Evolutionary conservation across 2,329 filamentous ascomycete genomes (phyloP), one percentile per base, ranked within the genome.

Genomic region (Onygena corvina): DNA sequence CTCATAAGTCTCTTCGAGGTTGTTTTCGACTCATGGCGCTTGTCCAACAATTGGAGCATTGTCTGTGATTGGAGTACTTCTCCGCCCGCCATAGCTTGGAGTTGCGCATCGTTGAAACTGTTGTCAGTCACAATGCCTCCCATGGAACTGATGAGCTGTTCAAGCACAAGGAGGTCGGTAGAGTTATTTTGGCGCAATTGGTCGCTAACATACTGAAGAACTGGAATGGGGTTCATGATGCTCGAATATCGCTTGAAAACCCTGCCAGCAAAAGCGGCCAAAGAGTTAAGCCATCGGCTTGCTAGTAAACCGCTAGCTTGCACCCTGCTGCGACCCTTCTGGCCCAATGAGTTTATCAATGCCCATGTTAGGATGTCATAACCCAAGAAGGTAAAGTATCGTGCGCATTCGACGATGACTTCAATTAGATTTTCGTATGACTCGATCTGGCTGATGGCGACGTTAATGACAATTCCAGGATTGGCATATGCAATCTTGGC

Each of bases 281-380:
- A 71, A 11, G 90, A 87, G 63, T 89, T 83, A 18, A 98, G 73
- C 93, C 93, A 98, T 60, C 83, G 80, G 65, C 88, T 94, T 21
- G 89, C 92, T 20, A 94, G 76, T 67, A 84, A 74, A 47, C 80
- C 80, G 56, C 81, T 78, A 21, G 75, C 75, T 60, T 83, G 79
- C 27, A 79, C 72, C 46, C 77, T 72, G 40, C 73, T 73, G 55
- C 78, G 71, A 31, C 75, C 75, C 35, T 74, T 72, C 38, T 75
- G 75, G 25, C 76, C 74, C 52, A 84, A 71, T 7, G 77, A 75
- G 60, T 81, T 93, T 67, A 98, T 79, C 38, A 98, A 72, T 16
- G 87, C 86, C 88, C 90, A 98, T 2, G 87, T 85, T 38, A 98
- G 73, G 27, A 94, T 86, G 64, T 98, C 92, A 62, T 94, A 94